Evolutionary conservation across 441 rosid species (phyloP), one percentile per base, ranked within the genome.

Genomic region (Gossypium davidsonii): DNA sequence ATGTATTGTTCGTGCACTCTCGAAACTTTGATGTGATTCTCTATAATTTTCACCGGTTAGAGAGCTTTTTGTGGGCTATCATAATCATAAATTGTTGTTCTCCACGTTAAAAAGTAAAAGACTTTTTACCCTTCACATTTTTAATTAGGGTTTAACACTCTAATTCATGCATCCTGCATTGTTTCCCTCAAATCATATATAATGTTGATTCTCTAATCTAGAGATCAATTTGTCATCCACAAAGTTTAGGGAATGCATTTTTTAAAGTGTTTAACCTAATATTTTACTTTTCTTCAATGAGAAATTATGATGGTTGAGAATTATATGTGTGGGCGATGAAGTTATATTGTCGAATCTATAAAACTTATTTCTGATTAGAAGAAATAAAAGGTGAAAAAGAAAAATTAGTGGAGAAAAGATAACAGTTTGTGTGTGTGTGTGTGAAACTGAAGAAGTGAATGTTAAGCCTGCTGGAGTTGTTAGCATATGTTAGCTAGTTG

Each of bases 31-130:
- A 48, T 48, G 57, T 37, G 28, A 48, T 49, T 67, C n/a, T 18
- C 71, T 25, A 67, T 26, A 1, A 23, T 9, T 6, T 28, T n/a
- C 21, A 14, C 12, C 42, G 7, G 2, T 48, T 14, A 3, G n/a
- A 67, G 39, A 67, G 57, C 39, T 48, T 67, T 28, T 48, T 48
- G 21, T 48, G 57, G 12, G 71, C 71, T 67, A 23, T 67, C 57
- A 48, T 48, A 23, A 23, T 67, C 21, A 67, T 6, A 46, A 42
- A 61, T 8, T 28, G 3, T 26, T 46, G 20, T 18, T 6, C 37
- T 0, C 17, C 53, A 4, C 9, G 26, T 55, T 1, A 4, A 64
- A 64, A 11, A 5, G 15, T 14, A 9, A 34, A 4, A 34, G 34
- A 28, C 34, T 28, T 6, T 18, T 65, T 23, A 12, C 6, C 4